Base-by-base conservation (phyloP, 192 early-diverging fungal genomes). In the Cladochytrium replicatum region DNA sequence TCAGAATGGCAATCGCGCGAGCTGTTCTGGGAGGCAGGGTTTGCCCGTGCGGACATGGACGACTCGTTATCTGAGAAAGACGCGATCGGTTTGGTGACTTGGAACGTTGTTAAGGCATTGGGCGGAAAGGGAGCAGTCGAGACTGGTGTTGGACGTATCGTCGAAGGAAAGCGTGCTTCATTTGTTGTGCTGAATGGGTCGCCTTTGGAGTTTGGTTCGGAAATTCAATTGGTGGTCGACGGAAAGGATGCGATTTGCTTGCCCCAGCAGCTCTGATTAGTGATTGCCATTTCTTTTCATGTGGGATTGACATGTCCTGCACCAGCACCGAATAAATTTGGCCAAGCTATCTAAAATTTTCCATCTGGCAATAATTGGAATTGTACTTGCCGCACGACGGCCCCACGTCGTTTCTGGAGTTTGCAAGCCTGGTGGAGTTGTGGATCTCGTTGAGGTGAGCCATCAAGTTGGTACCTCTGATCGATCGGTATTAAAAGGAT, bases 21-120 rank as follows among this genome's bases (percentile, higher is more conserved):
- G 38, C 58, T 87, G 40, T 68, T 78, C 8, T 89, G 84, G 84
- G 84, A 84, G 63, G 87, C 87, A 22, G 87, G 82, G 4, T 86
- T 82, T 80, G 66, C 67, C 2, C 28, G 55, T 3, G 61, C 22
- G 11, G 74, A 74, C n/a, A n/a, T n/a, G n/a, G 60, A 64, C 26
- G 46, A 59, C 17, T 45, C 39, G 13, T 61, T 82, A 31, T 47
- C 66, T 0, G 82, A 72, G 52, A 64, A 63, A 34, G 78, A 87
- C 21, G 83, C 83, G 1, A 69, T 88, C 25, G 80, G 69, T 3
- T 71, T 78, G 31, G 72, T 87, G 29, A 81, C 84, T 25, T 83
- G 74, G 69, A 78, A 78, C 50, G 67, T 85, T 41, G 78, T 79
- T 25, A 66, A 84, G 28, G 82, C 83, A 46, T 71, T 80, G 32